Conservation (phyloP, 2,329 filamentous ascomycete species). For the Xylaria sp. region DNA sequence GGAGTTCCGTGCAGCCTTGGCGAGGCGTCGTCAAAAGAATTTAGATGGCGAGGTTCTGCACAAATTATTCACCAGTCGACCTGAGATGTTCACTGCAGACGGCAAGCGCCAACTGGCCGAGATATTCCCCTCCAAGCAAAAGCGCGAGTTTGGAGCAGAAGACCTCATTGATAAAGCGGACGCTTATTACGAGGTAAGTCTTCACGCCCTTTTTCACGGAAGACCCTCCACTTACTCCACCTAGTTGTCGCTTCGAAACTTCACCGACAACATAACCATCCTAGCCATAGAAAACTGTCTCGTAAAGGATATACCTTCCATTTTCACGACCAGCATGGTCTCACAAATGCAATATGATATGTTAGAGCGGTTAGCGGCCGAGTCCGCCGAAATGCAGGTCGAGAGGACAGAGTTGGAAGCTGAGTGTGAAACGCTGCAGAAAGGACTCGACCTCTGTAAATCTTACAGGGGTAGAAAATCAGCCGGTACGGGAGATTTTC, state of each 20-base stretch:
- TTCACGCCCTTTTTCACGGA: background rate
- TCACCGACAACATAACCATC: slow-evolving; percentile 45
- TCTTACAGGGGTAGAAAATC: slow-evolving; percentile 27
- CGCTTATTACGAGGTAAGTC: slow-evolving; percentile 50
- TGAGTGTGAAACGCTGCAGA: slow-evolving; percentile 30
- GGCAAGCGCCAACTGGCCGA: slow-evolving; percentile 28
- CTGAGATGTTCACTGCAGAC: slow-evolving; percentile 35
- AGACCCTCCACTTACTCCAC: slow-evolving; percentile 7
- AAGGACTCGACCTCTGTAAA: slow-evolving; percentile 34
- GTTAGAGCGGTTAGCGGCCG: slow-evolving; percentile 35
- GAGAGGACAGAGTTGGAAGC: slow-evolving; percentile 31
- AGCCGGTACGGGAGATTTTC: slow-evolving; percentile 9
- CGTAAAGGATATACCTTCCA: slow-evolving; percentile 41
- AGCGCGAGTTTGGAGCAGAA: slow-evolving; percentile 44
- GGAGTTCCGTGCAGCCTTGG: slow-evolving; percentile 38
- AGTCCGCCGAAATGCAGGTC: slow-evolving; percentile 33
- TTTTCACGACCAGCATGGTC: slow-evolving; percentile 42
- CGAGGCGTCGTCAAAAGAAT: slow-evolving; percentile 22
- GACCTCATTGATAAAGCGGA: slow-evolving; percentile 52
- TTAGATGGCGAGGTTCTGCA: slow-evolving; percentile 25
- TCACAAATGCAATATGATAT: slow-evolving; percentile 40
- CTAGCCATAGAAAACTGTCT: slow-evolving; percentile 47
- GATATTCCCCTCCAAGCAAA: background rate
- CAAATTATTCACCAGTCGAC: slow-evolving; percentile 28
- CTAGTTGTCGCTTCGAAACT: slow-evolving; percentile 39